phyloP scores from a whole-genome alignment of 805 yeast genomes.

The Tetrapisispora taiwanensis region DNA sequence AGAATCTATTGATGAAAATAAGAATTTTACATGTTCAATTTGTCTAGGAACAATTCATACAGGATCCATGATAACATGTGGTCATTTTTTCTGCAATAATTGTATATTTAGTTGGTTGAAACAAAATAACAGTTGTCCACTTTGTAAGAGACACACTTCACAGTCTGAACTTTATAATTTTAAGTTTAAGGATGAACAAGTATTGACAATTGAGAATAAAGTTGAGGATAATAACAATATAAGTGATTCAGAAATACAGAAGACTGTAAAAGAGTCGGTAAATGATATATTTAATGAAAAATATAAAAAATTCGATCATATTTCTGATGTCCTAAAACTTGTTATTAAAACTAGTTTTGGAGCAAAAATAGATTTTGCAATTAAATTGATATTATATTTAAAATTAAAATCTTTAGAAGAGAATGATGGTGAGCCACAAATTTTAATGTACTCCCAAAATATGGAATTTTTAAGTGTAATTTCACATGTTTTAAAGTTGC shows the following conservation, averaged over 20 bases:
- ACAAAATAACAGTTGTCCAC: constrained; percentile 56
- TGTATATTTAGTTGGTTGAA: constrained; percentile 71
- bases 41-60: constrained; percentile 60
- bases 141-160: constrained; percentile 54
- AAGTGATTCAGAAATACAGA: no score
- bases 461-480: constrained; percentile 58
- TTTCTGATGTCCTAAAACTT: constrained; percentile 39
- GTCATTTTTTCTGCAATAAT: constrained; percentile 79
- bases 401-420: constrained; percentile 38
- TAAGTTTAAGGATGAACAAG: constrained; percentile 33
- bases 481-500: constrained; percentile 51
- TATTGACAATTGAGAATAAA: neutral
- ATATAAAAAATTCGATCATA: constrained; percentile 17
- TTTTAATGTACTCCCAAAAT: constrained; percentile 88
- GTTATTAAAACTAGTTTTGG: constrained; percentile 51
- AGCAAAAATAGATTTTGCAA: constrained; percentile 75
- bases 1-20: constrained; percentile 23
- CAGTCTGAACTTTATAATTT: constrained; percentile 55
- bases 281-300: constrained; percentile 14
- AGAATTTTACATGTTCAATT: constrained; percentile 51
- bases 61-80: constrained; percentile 83
- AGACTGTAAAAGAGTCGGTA: neutral
- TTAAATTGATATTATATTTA: constrained; percentile 60
- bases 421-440: constrained; percentile 43
- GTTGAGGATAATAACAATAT: neutral